Evolutionary conservation across 75 land plant species (phyloP).

Genomic region (Pinus albicaulis): DNA sequence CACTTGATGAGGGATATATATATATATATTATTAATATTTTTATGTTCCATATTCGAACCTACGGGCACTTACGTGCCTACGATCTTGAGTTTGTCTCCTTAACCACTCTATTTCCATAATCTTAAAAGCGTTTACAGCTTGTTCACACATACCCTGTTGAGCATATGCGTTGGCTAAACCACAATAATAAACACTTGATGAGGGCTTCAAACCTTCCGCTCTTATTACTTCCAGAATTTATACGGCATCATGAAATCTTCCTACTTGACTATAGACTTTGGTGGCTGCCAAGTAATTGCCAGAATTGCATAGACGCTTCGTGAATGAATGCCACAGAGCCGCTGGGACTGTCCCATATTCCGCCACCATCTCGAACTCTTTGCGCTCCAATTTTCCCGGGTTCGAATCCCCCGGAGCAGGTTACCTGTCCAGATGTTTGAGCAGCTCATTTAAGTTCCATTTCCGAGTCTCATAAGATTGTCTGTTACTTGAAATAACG

Average conservation of each 20-base stretch:
- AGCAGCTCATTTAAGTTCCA: neutral
- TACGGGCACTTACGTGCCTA: too few relatives aligned
- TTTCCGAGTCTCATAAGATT: neutral
- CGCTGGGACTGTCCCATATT: conserved; percentile 69
- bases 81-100: too few relatives aligned
- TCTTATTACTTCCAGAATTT: conserved; percentile 80
- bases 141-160: too few relatives aligned
- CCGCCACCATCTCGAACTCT: conserved; percentile 47
- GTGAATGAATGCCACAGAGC: conserved; percentile 63
- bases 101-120: too few relatives aligned
- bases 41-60: too few relatives aligned
- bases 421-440: conserved; percentile 1
- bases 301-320: conserved; percentile 38
- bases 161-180: conserved; percentile 95
- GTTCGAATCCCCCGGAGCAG: conserved; percentile 5
- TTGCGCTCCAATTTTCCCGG: conserved; percentile 6
- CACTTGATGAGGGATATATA: too few relatives aligned
- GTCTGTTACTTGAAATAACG: neutral
- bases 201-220: conserved; percentile 76
- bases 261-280: conserved; percentile 80
- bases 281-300: conserved; percentile 38
- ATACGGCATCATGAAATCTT: conserved; percentile 80
- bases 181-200: conserved; percentile 83
- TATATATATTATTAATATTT: too few relatives aligned
- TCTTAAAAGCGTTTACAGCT: too few relatives aligned